phyloP scores from a whole-genome alignment of 2,329 filamentous ascomycete genomes.

The Ophiobolus disseminans region DNA sequence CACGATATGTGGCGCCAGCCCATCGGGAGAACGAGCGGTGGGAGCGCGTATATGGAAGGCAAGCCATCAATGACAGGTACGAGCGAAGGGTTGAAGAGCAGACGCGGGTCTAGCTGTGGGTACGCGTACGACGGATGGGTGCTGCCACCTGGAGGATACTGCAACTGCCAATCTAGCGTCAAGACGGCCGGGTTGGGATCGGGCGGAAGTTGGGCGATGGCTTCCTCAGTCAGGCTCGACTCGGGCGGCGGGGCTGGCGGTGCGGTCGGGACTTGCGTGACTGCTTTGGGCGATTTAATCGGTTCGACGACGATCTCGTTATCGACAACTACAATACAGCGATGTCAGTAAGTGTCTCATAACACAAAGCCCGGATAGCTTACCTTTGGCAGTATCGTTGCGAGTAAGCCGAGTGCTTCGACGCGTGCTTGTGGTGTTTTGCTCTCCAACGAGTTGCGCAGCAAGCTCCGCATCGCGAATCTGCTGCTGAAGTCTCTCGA shows the following conservation, averaged over 20 bases:
- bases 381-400: constrained; percentile 1
- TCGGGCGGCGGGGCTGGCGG: neutral
- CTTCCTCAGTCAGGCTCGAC: neutral
- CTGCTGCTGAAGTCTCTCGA: neutral
- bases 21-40: constrained; percentile 12
- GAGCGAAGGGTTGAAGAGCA: constrained; percentile 16
- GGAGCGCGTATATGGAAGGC: constrained; percentile 10
- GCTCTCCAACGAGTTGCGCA: neutral
- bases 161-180: constrained; percentile 17
- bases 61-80: constrained; percentile 23
- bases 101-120: constrained; percentile 16
- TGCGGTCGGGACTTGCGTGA: neutral
- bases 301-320: neutral
- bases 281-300: neutral
- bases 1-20: constrained; percentile 24
- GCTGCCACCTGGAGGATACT: constrained; percentile 25
- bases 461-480: constrained; percentile 1
- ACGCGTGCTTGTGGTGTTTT: neutral
- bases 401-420: constrained; percentile 2
- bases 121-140: constrained; percentile 28
- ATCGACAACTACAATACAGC: too few relatives aligned
- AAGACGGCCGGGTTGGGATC: constrained; percentile 4
- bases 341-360: too few relatives aligned
- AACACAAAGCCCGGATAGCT: neutral
- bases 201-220: neutral